These are phyloP conservation scores for Chrysanthemum seticuspe DNA, from an alignment of 129 eudicot genomes.

Conservation along the genomic window DNA sequence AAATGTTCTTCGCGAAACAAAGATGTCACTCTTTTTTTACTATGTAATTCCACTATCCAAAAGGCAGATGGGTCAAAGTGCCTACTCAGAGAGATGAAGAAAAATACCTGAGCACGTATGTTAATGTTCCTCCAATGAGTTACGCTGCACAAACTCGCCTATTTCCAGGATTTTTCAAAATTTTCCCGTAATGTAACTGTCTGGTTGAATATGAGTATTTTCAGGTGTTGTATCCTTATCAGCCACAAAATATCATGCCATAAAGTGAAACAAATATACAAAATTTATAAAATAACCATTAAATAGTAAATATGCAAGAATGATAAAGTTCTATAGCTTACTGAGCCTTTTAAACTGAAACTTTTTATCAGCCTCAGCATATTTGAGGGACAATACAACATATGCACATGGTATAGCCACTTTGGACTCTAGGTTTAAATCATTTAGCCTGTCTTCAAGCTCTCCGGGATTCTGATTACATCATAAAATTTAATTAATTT, in stretches of 20 bases:
- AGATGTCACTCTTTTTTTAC: too few relatives aligned
- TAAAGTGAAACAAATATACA: neutral
- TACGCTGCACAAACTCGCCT: slow-evolving; percentile 10
- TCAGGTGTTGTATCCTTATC: slow-evolving; percentile 76
- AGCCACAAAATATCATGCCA: slow-evolving; percentile 75
- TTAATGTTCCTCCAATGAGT: too few relatives aligned
- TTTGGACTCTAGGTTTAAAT: slow-evolving; percentile 79
- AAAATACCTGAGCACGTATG: too few relatives aligned
- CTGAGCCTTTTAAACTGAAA: slow-evolving; percentile 97
- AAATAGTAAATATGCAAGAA: neutral
- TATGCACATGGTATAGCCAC: slow-evolving; percentile 69
- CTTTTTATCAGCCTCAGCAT: slow-evolving; percentile 57
- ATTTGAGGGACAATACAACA: slow-evolving; percentile 60
- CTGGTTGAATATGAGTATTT: slow-evolving; percentile 67
- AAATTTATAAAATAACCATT: neutral
- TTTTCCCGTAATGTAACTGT: slow-evolving; percentile 77
- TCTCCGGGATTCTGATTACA: slow-evolving; percentile 73
- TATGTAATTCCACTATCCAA: too few relatives aligned
- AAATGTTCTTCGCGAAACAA: too few relatives aligned
- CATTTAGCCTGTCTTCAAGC: slow-evolving; percentile 80
- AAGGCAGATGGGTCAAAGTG: too few relatives aligned
- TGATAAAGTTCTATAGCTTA: slow-evolving; percentile 30
- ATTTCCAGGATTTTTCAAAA: slow-evolving; percentile 60
- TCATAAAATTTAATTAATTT: neutral
- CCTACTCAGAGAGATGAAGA: too few relatives aligned